Evolutionary conservation across 2,329 filamentous ascomycete genomes (phyloP).

Genomic region (Macrophomina tecta): DNA sequence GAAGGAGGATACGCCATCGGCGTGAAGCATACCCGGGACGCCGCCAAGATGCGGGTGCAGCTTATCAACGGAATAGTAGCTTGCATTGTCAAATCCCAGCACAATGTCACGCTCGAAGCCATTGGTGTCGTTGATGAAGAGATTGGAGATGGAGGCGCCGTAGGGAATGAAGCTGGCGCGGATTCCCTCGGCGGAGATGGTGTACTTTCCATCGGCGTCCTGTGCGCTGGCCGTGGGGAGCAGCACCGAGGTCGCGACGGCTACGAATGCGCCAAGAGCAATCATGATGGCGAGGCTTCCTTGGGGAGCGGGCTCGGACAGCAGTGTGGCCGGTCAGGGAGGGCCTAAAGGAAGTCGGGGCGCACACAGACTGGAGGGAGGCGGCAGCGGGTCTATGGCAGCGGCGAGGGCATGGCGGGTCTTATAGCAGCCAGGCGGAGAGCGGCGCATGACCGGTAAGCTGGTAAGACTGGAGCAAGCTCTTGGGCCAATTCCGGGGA

Average conservation of each 20-base stretch:
- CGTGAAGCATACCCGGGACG: conserved; percentile 62
- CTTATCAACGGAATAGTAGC: conserved; percentile 68
- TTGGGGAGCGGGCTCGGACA: not conserved
- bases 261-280: not conserved
- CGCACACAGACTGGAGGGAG: not conserved
- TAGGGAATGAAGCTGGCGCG: conserved; percentile 74
- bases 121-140: conserved; percentile 72
- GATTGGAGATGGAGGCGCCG: conserved; percentile 73
- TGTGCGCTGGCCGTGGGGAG: conserved; percentile 8
- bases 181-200: conserved; percentile 70
- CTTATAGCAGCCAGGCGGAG: conserved; percentile 1
- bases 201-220: conserved; percentile 66
- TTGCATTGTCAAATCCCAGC: conserved; percentile 77
- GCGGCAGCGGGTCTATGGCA: not conserved
- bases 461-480: conserved; percentile 10
- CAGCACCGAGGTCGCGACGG: not conserved
- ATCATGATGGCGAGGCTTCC: conserved; percentile 11
- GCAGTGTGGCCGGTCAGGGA: not conserved
- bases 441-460: conserved; percentile 21
- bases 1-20: not conserved
- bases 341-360: not conserved
- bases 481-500: conserved; percentile 9
- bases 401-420: not conserved
- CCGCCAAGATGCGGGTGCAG: conserved; percentile 74
- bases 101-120: conserved; percentile 74